These are phyloP conservation scores for Fusarium brachygibbosum DNA, from an alignment of 2,329 filamentous ascomycete species.

Conservation along the genomic window DNA sequence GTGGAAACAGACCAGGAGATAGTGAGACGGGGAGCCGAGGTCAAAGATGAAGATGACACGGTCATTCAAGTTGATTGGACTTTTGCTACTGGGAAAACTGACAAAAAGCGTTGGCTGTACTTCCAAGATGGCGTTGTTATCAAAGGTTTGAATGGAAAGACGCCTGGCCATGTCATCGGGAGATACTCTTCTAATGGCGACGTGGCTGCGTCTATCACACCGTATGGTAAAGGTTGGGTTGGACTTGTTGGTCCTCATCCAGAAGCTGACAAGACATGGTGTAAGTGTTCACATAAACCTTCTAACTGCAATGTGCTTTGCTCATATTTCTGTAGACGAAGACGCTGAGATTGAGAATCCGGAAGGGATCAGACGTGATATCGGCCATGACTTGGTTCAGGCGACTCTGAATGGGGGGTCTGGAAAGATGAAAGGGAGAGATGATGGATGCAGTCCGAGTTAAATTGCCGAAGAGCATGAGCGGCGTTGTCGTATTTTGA, in stretches of 20 bases:
- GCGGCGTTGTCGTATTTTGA: no score
- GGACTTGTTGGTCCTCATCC: conserved; percentile 21
- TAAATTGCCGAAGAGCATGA: fast-evolving
- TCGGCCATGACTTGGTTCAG: conserved; percentile 15
- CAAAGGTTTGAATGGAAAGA: neutral
- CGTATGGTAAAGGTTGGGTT: conserved; percentile 21
- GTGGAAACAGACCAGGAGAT: conserved; percentile 12
- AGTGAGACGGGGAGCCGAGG: neutral
- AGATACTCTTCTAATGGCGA: conserved; percentile 4
- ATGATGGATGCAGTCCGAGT: no score
- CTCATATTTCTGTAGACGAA: neutral
- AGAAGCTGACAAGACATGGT: conserved; percentile 18
- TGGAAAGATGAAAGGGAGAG: neutral
- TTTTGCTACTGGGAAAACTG: neutral
- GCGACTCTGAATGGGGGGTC: neutral
- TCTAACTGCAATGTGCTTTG: fast-evolving
- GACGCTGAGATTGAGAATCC: conserved; percentile 5
- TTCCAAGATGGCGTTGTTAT: conserved; percentile 24
- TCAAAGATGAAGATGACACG: neutral
- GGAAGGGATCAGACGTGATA: conserved; percentile 4
- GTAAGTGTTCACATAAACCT: neutral
- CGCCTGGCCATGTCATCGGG: neutral
- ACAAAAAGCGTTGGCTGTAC: conserved; percentile 14
- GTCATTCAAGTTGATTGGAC: conserved; percentile 21
- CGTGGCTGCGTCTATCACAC: conserved; percentile 13